Evolutionary conservation across 176 grass and related monocot species (phyloP), one percentile per base, ranked within the genome.

Genomic region (Neostapfia colusana): DNA sequence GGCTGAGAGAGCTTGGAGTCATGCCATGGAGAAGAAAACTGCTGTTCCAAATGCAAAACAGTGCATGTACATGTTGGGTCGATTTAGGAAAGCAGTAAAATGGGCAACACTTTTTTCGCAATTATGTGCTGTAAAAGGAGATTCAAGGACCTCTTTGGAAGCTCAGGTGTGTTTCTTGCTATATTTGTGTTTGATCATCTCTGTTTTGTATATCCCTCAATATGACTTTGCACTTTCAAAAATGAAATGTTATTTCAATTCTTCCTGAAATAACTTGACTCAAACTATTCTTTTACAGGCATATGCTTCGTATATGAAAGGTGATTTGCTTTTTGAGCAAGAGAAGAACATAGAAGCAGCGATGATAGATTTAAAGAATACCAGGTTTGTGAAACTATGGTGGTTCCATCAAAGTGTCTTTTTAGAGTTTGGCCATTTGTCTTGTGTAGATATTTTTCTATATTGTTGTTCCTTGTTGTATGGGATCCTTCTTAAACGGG

Each of bases 11-110:
- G 89, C 95, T 67, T 98, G 95, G 95, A 90, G 95, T 50, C 89
- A 98, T 90, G 95, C 95, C 37, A 98, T 98, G 95, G 95, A 98
- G 56, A 98, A 98, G 85, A 94, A 88, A 84, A 88, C 95, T 69
- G 95, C 90, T 63, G 89, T 87, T 65, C 89, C 95, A 82, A 94
- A 90, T 80, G 85, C 84, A 73, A 78, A 86, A 17, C 89, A 98
- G 61, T 80, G 87, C 24, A 98, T 98, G 74, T 90, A 94, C 85
- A 89, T 98, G 80, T 73, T 98, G 63, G 95, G 95, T 84, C 86
- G 95, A 85, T 85, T 98, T 43, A 94, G 95, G 61, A 98, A 98
- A 73, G 91, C 91, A 49, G 95, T 94, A 49, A 98, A 94, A 81
- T 98, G 95, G 95, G 95, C 89, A 58, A 74, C 79, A 31, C 87